phyloP scores from a whole-genome alignment of 306 rosid species.

The Sindora glabra region DNA sequence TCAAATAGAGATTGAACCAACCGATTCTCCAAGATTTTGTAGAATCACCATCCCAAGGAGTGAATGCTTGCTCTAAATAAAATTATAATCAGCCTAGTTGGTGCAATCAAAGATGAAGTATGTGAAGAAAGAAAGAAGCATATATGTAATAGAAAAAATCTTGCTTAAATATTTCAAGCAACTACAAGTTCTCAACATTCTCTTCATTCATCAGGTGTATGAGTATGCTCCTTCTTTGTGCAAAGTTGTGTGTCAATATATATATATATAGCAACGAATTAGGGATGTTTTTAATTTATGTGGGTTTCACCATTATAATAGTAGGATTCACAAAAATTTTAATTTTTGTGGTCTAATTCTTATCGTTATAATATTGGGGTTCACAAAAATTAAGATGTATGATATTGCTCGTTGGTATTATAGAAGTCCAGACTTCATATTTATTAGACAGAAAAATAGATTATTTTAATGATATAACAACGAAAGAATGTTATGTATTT shows the following conservation, averaged over 20 bases:
- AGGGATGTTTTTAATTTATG: too few species aligned
- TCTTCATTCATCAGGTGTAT: constrained; percentile 50
- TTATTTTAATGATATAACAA: not conserved
- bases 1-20: not conserved
- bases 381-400: too few species aligned
- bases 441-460: not conserved
- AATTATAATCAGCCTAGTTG: not conserved
- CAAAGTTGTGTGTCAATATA: too few species aligned
- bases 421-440: too few species aligned
- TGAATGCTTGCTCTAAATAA: constrained; percentile 33
- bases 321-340: too few species aligned
- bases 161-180: too few species aligned
- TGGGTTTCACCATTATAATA: too few species aligned
- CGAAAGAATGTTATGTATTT: constrained; percentile 6
- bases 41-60: constrained; percentile 40
- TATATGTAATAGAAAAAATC: constrained; percentile 18
- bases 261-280: too few species aligned
- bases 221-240: constrained; percentile 40
- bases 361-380: too few species aligned
- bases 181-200: constrained; percentile 34
- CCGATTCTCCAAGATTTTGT: not conserved
- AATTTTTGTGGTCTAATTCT: too few species aligned
- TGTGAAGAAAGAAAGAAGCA: not conserved
- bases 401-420: too few species aligned
- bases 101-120: too few species aligned